Conservation (phyloP, 768 basidiomycete species). For the Tulasnella sp. region DNA sequence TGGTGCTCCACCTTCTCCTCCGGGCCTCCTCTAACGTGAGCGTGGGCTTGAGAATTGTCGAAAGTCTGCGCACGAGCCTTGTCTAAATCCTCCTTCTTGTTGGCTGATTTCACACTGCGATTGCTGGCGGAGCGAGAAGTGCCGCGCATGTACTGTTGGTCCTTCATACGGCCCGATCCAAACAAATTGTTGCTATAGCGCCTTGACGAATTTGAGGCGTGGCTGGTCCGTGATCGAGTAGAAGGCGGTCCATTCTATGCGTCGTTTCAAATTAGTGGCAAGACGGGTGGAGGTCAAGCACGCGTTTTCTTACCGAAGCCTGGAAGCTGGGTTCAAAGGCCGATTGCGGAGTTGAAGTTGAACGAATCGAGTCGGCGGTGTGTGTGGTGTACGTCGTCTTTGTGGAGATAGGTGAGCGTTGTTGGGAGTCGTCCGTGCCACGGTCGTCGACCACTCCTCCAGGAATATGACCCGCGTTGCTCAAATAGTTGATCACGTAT, state of each 20-base stretch:
- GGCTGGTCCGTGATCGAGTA: constrained; percentile 30
- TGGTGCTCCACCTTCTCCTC: not conserved
- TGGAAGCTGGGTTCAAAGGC: constrained; percentile 17
- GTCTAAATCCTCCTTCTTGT: not conserved
- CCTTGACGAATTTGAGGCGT: constrained; percentile 44
- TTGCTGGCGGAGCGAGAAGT: constrained; percentile 6
- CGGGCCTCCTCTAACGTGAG: not conserved
- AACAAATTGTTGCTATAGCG: constrained; percentile 85
- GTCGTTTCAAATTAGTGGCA: not conserved
- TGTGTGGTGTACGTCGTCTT: constrained; percentile 1
- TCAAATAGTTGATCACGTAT: constrained; percentile 73
- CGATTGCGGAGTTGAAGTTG: not conserved
- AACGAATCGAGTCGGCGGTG: not conserved
- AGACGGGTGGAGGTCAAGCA: constrained; percentile 26
- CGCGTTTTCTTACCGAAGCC: constrained; percentile 21
- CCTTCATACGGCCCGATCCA: constrained; percentile 72
- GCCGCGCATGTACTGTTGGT: constrained; percentile 61
- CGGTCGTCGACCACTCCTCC: constrained; percentile 24
- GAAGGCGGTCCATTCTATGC: constrained; percentile 32
- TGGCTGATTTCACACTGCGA: constrained; percentile 16
- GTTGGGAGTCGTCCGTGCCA: constrained; percentile 18
- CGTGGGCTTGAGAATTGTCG: not conserved
- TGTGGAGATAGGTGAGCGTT: not conserved
- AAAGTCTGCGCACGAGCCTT: not conserved
- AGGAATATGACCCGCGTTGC: constrained; percentile 41